Conservation (phyloP, 805 yeast species). For the Danielia oregonensis region DNA sequence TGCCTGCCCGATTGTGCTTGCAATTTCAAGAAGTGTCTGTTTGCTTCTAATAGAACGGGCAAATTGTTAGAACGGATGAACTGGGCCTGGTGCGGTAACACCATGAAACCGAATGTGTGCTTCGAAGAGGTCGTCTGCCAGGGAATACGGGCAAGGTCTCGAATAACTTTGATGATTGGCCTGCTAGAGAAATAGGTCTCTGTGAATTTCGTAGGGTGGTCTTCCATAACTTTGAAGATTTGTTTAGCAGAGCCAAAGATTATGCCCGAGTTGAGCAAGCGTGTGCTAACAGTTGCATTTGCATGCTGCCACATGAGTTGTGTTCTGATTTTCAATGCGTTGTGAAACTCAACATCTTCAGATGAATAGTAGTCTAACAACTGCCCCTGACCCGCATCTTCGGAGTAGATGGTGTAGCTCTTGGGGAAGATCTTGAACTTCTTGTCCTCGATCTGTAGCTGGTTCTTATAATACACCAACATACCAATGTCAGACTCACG, state of each 20-base stretch:
- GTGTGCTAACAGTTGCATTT: slow-evolving; percentile 69
- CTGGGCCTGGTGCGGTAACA: slow-evolving; percentile 63
- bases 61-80: slow-evolving; percentile 78
- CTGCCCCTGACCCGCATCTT: slow-evolving; percentile 40
- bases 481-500: slow-evolving; percentile 67
- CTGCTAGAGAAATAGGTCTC: slow-evolving; percentile 41
- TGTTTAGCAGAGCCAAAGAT: slow-evolving; percentile 41
- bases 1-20: slow-evolving; percentile 45
- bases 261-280: slow-evolving; percentile 69
- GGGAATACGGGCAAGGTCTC: slow-evolving; percentile 87
- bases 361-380: slow-evolving; percentile 72
- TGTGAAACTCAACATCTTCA: slow-evolving; percentile 65
- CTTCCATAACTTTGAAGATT: slow-evolving; percentile 48
- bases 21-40: slow-evolving; percentile 66
- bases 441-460: slow-evolving; percentile 73
- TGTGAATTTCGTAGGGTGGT: slow-evolving; percentile 28
- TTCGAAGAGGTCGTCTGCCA: slow-evolving; percentile 70
- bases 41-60: slow-evolving; percentile 85
- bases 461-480: slow-evolving; percentile 72
- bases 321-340: slow-evolving; percentile 72
- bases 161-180: slow-evolving; percentile 62
- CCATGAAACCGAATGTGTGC: slow-evolving; percentile 65
- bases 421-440: slow-evolving; percentile 55
- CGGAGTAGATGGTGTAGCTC: slow-evolving; percentile 65
- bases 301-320: slow-evolving; percentile 91